Percentiles rank a stretch among this genome's conserved stretches.
Conservation (phyloP, 2,329 filamentous ascomycete genomes). For the Didymella segeticola region DNA sequence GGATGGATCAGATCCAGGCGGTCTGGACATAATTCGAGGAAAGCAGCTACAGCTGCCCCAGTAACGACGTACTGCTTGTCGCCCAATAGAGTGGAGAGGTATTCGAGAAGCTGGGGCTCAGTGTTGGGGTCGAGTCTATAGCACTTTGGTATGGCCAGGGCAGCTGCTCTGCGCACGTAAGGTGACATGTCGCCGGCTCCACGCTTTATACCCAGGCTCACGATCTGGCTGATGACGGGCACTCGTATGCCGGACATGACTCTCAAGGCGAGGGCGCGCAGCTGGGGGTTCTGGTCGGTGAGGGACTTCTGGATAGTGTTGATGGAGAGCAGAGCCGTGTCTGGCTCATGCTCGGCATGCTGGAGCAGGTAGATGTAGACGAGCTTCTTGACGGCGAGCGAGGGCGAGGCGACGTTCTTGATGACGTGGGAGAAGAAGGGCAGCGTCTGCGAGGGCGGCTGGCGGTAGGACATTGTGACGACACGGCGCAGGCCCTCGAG, state of each 20-base stretch:
- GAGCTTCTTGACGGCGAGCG: conserved; percentile 94
- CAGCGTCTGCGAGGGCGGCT: conserved; percentile 71
- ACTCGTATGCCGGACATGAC: conserved; percentile 99
- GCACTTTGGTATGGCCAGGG: conserved; percentile 94
- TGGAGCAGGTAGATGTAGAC: conserved; percentile 98
- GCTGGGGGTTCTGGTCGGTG: conserved; percentile 87
- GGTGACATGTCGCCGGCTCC: conserved; percentile 94
- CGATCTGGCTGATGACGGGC: conserved; percentile 96
- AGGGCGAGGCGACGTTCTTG: conserved; percentile 95
- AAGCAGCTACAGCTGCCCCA: conserved; percentile 88
- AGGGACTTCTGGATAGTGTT: conserved; percentile 99
- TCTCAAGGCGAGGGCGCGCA: conserved; percentile 88
- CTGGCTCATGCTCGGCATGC: conserved; percentile 94
- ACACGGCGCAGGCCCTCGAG: conserved; percentile 90
- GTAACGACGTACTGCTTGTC: conserved; percentile 98
- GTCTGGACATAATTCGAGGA: conserved; percentile 87
- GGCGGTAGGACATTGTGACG: conserved; percentile 94
- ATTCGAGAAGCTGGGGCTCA: conserved; percentile 82
- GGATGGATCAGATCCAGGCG: conserved; percentile 87
- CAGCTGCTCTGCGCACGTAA: conserved; percentile 89
- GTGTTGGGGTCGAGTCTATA: conserved; percentile 88
- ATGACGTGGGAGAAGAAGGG: conserved; percentile 97
- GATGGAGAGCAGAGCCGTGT: conserved; percentile 93
- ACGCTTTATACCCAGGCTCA: conserved; percentile 93
- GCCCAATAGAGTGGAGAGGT: conserved; percentile 76